Base-by-base conservation (phyloP, 768 basidiomycete genomes). In the Tricholoma hemisulphureum region DNA sequence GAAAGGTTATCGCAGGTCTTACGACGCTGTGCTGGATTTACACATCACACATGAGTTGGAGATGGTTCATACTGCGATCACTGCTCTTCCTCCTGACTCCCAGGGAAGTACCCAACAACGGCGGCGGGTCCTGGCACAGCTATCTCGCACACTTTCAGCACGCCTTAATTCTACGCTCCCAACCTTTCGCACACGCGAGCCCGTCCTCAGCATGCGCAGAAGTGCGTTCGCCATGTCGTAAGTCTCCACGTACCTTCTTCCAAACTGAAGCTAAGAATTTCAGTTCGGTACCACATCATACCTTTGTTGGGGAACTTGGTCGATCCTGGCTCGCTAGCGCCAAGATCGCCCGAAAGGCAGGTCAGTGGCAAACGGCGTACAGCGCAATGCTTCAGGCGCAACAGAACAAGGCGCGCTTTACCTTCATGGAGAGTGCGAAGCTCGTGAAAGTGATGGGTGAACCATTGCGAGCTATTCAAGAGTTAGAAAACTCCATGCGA, bases 341-440 rank as follows among this genome's bases (percentile, higher is more conserved):
- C n/a, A 98, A 95, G 69, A 94, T 95, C 56, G 97, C 97, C 31
- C 80, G 97, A 31, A 99, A 98, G 69, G 91, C 95, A 3, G 90
- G 93, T 0, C 95, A 98, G 69, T 88, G 85, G 79, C 96, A 98
- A 74, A 98, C 96, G 0, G 94, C 97, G 2, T 99, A 98, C 69
- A 97, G 92, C 66, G 95, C 97, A 6, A 85, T 91, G 61, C 80
- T 99, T 0, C 97, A 99, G 72, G 93, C 95, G 0, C 83, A 87
- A 56, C 87, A 92, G 65, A 79, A 77, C 61, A 79, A 84, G 20
- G 82, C 86, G 0, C 81, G 82, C 0, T 94, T 88, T 67, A 83
- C 88, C 16, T 97, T 95, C 73, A 80, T 98, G 51, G 91, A 98
- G 69, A 93, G 88, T 65, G 91, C 93, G 1, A 98, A 93, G 69